Evolutionary conservation across 306 rosid species (phyloP).

Genomic region (Cucurbita argyrosperma): DNA sequence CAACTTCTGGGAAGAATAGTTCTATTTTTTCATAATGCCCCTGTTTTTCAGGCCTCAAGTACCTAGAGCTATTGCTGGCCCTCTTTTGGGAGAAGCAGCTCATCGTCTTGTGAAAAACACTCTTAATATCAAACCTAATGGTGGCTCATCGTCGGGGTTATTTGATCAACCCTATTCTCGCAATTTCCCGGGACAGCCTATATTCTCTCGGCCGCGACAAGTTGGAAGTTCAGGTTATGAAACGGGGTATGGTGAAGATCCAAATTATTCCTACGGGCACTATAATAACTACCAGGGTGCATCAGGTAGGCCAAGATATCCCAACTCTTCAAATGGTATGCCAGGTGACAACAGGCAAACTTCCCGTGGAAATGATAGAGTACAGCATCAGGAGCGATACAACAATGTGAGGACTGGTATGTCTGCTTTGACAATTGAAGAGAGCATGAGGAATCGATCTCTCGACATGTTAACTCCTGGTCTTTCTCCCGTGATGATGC

Average conservation of each 20-base stretch:
- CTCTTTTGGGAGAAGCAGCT: slow-evolving; percentile 86
- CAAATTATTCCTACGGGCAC: slow-evolving; percentile 25
- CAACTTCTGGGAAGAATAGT: not conserved
- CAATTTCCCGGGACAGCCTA: slow-evolving; percentile 23
- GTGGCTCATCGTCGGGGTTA: slow-evolving; percentile 33
- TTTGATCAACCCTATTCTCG: slow-evolving; percentile 33
- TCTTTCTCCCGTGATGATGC: not conserved
- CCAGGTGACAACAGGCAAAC: slow-evolving; percentile 48
- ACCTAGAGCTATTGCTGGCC: slow-evolving; percentile 78
- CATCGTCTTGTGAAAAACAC: slow-evolving; percentile 86
- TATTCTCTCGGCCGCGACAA: slow-evolving; percentile 36
- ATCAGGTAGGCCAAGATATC: slow-evolving; percentile 40
- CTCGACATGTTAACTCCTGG: slow-evolving; percentile 2
- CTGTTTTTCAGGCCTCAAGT: slow-evolving; percentile 45
- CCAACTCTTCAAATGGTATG: slow-evolving; percentile 38
- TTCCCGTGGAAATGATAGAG: slow-evolving; percentile 12
- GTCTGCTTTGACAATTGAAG: slow-evolving; percentile 18
- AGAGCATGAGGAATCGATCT: slow-evolving; percentile 5
- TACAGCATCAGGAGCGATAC: slow-evolving; percentile 18
- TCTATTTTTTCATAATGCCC: not conserved
- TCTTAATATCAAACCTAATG: slow-evolving; percentile 42
- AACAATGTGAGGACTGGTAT: slow-evolving; percentile 12
- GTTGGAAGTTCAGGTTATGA: slow-evolving; percentile 65
- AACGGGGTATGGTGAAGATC: slow-evolving; percentile 49
- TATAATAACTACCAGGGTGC: slow-evolving; percentile 42